Conservation (phyloP, 306 rosid genomes). For the Morella rubra region DNA sequence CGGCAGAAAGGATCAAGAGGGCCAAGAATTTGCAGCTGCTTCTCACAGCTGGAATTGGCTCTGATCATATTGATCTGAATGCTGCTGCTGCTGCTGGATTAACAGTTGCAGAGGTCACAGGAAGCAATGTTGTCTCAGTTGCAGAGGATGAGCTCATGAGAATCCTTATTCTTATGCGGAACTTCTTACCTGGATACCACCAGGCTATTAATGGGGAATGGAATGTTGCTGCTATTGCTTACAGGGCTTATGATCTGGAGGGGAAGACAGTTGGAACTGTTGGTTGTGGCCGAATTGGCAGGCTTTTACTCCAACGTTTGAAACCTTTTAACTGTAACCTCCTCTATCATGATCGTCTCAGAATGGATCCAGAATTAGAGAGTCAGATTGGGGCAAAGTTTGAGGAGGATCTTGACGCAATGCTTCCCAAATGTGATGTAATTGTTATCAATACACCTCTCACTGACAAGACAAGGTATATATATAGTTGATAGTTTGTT, state of each 20-base stretch:
- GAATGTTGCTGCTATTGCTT: conserved; percentile 91
- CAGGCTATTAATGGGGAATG: conserved; percentile 79
- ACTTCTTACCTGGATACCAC: conserved; percentile 79
- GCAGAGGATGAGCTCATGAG: conserved; percentile 98
- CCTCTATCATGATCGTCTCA: conserved; percentile 79
- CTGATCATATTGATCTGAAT: conserved; percentile 84
- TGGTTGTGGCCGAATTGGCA: conserved; percentile 89
- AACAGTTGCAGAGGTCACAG: conserved; percentile 96
- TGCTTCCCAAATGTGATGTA: conserved; percentile 93
- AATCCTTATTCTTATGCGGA: conserved; percentile 81
- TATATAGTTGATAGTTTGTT: neutral
- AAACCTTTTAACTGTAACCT: conserved; percentile 86
- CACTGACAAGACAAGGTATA: conserved; percentile 84
- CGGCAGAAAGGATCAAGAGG: conserved; percentile 84
- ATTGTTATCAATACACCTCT: conserved; percentile 89
- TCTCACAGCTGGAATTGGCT: conserved; percentile 93
- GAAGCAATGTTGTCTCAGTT: conserved; percentile 88
- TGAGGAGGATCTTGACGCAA: conserved; percentile 92
- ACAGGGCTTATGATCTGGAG: conserved; percentile 93
- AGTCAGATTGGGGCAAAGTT: conserved; percentile 71
- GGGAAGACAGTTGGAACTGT: conserved; percentile 89
- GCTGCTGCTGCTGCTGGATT: conserved; percentile 96
- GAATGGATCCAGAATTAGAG: conserved; percentile 75
- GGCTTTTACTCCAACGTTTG: conserved; percentile 84
- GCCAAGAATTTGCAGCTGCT: conserved; percentile 86